A percentile compares a stretch with the other conserved stretches of the same genome.
These are phyloP conservation scores for Arctostaphylos glauca DNA, from an alignment of 148 eudicot species.

Conservation along the genomic window DNA sequence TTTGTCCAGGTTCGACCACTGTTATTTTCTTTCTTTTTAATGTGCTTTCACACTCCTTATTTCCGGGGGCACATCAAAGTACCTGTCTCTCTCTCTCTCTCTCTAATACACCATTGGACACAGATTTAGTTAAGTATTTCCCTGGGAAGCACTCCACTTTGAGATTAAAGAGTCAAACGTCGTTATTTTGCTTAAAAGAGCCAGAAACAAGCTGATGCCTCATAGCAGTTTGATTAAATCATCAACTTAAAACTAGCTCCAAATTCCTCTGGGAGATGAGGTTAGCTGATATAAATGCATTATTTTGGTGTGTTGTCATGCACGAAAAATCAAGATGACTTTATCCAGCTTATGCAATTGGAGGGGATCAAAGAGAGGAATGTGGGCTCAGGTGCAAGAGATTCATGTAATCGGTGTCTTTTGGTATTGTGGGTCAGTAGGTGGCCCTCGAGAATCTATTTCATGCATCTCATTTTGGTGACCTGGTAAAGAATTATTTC, in stretches of 20 bases:
- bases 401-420: not conserved
- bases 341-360: not conserved
- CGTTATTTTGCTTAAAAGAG: not conserved
- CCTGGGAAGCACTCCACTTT: not conserved
- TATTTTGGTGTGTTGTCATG: not conserved
- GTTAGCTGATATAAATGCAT: not conserved
- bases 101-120: not conserved
- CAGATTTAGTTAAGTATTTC: not conserved
- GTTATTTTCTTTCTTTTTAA: not conserved
- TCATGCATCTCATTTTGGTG: not conserved
- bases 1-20: not conserved
- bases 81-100: not conserved
- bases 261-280: not conserved
- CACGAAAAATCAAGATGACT: not conserved
- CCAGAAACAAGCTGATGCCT: not conserved
- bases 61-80: not conserved
- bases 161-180: not conserved
- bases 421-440: not conserved
- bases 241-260: conserved; percentile 10
- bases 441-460: not conserved
- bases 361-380: conserved; percentile 5
- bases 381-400: not conserved
- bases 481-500: not conserved
- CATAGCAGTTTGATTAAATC: not conserved
- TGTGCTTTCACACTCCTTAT: not conserved